Evolutionary conservation across 116 monocot genomes (phyloP), one percentile per base, ranked within the genome.

Genomic region (Cymodocea nodosa): DNA sequence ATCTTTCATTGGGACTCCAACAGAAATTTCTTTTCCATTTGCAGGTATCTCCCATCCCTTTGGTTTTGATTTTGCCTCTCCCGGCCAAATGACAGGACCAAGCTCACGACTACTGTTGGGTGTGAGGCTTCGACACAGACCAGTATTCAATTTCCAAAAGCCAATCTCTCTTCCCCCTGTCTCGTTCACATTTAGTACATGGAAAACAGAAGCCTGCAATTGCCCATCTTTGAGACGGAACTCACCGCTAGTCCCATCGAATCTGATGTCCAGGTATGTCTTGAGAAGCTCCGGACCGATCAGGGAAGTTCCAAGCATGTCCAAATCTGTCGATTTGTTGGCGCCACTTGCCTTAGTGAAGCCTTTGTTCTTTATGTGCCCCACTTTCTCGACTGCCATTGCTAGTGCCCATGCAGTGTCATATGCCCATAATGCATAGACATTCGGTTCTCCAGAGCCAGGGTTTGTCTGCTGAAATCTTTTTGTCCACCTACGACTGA

Each of bases 351-450:
- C 30, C 35, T 24, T 60, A 5, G 30, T 59, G 60, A 60, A 60
- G 34, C 24, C 15, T 16, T 30, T 15, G 16, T 13, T 16, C 30
- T n/a, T n/a, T n/a, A 35, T 4, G 18, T 9, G 3, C 18, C n/a
- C 6, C 0, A 50, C 67, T 18, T 65, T 72, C 71, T 89, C 85
- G 18, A 61, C 71, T 1, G 89, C 89, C 73, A 49, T 60, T 12
- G 85, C 85, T 35, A 84, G 8, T 22, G 82, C 89, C 78, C 77
- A 80, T 0, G 51, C 79, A 0, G 89, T 82, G 62, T 89, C 89
- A 59, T 84, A 82, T 40, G 89, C 89, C 80, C 82, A 65, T 3
- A 84, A 11, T 10, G 58, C 71, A 18, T 55, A 77, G 13, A 72
- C 51, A 72, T 15, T 74, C n/a, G 67, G 66, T 4, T 70, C 63